These are phyloP conservation scores for Oryza australiensis DNA, from an alignment of 176 grass and related monocot genomes.

Conservation along the genomic window DNA sequence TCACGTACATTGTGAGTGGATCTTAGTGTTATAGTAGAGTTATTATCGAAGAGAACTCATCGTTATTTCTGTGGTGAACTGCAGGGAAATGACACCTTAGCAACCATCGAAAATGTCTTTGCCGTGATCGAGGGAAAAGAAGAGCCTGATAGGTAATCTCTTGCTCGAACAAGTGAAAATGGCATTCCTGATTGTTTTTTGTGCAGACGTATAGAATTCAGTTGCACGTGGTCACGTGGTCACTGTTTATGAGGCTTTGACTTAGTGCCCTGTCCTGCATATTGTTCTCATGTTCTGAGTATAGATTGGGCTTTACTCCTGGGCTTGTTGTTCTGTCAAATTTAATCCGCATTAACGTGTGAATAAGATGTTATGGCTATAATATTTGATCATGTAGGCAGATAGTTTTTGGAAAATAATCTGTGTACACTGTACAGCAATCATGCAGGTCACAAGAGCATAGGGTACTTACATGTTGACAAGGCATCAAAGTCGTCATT, in stretches of 20 bases:
- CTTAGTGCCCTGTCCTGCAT: not conserved
- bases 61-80: not conserved
- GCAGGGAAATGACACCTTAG: conserved; percentile 77
- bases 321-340: not conserved
- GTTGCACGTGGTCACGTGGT: not conserved
- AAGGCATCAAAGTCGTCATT: not conserved
- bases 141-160: conserved; percentile 77
- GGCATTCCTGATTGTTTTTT: not conserved
- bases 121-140: conserved; percentile 87
- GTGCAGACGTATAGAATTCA: not conserved
- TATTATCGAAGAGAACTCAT: not conserved
- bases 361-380: not conserved
- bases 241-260: not conserved
- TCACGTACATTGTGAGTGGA: conserved; percentile 72
- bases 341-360: not conserved
- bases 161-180: not conserved
- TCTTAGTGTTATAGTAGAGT: not conserved
- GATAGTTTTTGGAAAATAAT: too few species aligned
- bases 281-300: not conserved
- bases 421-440: too few species aligned
- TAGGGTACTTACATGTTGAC: too few species aligned
- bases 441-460: not conserved
- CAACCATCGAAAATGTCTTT: conserved; percentile 83
- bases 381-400: too few species aligned
- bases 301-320: not conserved